These are phyloP conservation scores for Penicillium sp. DNA, from an alignment of 2,329 filamentous ascomycete genomes.

Conservation along the genomic window DNA sequence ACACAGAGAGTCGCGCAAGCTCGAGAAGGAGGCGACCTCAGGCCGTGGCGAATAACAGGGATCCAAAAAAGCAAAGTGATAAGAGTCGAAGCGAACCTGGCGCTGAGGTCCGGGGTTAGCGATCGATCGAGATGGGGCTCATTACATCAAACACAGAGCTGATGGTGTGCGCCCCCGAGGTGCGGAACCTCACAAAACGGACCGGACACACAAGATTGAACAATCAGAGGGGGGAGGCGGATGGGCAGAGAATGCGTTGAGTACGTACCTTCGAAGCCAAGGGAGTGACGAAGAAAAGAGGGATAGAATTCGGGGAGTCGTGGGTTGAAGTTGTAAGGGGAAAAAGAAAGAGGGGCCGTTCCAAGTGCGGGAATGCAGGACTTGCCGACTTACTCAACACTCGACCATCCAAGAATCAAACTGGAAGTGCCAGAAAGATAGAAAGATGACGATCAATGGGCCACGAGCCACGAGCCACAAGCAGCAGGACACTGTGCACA, in stretches of 20 bases:
- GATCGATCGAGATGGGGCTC: slow-evolving; percentile 6
- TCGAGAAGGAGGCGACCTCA: slow-evolving; percentile 7
- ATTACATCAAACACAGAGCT: slow-evolving; percentile 19
- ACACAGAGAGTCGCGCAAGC: slow-evolving; percentile 18
- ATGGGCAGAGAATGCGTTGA: background rate
- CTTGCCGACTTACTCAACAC: slow-evolving; percentile 11
- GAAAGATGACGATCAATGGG: background rate
- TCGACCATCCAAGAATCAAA: slow-evolving; percentile 18
- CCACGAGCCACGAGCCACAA: slow-evolving; percentile 1
- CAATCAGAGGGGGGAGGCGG: slow-evolving; percentile 1
- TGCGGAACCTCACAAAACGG: slow-evolving; percentile 10
- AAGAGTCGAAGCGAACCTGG: slow-evolving; percentile 16
- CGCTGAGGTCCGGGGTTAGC: slow-evolving; percentile 20
- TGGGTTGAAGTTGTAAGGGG: slow-evolving; percentile 12
- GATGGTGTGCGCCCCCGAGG: slow-evolving; percentile 18
- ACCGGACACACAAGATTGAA: background rate
- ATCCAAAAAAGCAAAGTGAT: slow-evolving; percentile 1
- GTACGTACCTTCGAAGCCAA: slow-evolving; percentile 32
- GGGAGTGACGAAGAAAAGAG: slow-evolving; percentile 30
- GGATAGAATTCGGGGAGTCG: slow-evolving; percentile 14
- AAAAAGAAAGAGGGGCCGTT: slow-evolving; percentile 14
- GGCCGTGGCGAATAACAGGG: slow-evolving; percentile 2
- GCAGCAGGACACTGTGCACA: background rate
- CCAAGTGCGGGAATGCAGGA: slow-evolving; percentile 18
- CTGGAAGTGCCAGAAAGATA: slow-evolving; percentile 4